Percentiles rank a stretch among this genome's conserved stretches.
Evolutionary conservation across 73 alveolate species (phyloP).

Genomic region (Paramecium tetraurelia): DNA sequence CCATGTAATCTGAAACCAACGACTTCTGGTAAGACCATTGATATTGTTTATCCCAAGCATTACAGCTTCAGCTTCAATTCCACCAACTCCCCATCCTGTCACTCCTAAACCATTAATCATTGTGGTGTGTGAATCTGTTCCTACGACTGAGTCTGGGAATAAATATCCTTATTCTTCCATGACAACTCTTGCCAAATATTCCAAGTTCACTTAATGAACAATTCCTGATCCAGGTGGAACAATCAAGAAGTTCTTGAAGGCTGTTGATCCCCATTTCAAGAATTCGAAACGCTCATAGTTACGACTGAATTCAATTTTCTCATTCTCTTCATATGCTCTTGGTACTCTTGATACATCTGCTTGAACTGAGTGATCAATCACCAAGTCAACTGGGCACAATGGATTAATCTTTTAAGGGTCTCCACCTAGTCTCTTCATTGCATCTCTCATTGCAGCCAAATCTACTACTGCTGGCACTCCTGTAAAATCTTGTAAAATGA

Average conservation of each 20-base stretch:
- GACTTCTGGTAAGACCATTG: constrained; percentile 89
- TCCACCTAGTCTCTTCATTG: constrained; percentile 84
- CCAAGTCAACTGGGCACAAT: constrained; percentile 84
- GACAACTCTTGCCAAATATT: constrained; percentile 88
- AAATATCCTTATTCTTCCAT: constrained; percentile 67
- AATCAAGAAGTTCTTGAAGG: constrained; percentile 80
- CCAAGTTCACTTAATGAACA: constrained; percentile 91
- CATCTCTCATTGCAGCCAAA: constrained; percentile 95
- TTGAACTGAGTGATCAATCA: constrained; percentile 89
- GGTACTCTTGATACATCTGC: constrained; percentile 25
- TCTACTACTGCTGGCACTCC: constrained; percentile 96
- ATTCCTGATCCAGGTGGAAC: constrained; percentile 96
- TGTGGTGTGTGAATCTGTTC: constrained; percentile 94
- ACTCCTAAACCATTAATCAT: constrained; percentile 94
- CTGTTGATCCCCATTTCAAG: constrained; percentile 91
- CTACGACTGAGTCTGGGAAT: constrained; percentile 91
- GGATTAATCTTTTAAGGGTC: constrained; percentile 86
- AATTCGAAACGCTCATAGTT: constrained; percentile 85
- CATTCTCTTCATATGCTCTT: constrained; percentile 66
- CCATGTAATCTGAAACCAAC: constrained; percentile 90
- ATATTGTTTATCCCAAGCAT: constrained; percentile 87
- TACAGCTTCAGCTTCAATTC: constrained; percentile 94
- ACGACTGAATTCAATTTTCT: constrained; percentile 77
- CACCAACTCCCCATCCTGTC: constrained; percentile 95
- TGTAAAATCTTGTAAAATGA: constrained; percentile 87